phyloP scores from a whole-genome alignment of 1,139 yeast genomes.

The Pichia sp. region DNA sequence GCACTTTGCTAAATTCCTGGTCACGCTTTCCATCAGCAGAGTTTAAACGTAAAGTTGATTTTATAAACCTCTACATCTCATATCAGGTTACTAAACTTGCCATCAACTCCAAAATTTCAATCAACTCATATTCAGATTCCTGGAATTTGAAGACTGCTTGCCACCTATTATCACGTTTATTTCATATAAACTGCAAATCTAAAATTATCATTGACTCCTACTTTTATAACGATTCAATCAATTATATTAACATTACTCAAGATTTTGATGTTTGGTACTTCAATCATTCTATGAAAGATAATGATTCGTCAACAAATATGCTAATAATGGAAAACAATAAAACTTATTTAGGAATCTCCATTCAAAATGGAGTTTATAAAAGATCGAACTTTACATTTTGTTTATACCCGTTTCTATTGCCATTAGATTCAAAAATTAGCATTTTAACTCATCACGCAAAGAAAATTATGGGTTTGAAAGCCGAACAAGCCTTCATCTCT shows the following conservation, averaged over 20 bases:
- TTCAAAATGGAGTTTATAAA: conserved; percentile 19
- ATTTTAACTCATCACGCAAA: conserved; percentile 79
- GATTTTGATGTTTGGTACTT: conserved; percentile 84
- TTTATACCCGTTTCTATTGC: conserved; percentile 73
- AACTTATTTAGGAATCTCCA: conserved; percentile 31
- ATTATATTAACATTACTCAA: conserved; percentile 63
- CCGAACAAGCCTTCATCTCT: conserved; percentile 81
- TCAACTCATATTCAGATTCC: conserved; percentile 65
- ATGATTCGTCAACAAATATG: conserved; percentile 36
- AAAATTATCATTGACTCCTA: conserved; percentile 40
- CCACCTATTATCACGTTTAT: conserved; percentile 47
- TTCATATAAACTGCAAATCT: conserved; percentile 41
- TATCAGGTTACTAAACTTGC: conserved; percentile 47
- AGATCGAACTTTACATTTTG: conserved; percentile 52
- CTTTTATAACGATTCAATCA: conserved; percentile 79
- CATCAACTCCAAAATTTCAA: conserved; percentile 37
- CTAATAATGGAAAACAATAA: conserved; percentile 32
- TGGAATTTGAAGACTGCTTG: conserved; percentile 77
- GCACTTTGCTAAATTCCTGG: conserved; percentile 54
- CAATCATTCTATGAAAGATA: conserved; percentile 12
- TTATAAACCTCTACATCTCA: conserved; percentile 57
- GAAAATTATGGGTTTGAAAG: conserved; percentile 76
- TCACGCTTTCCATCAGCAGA: conserved; percentile 36
- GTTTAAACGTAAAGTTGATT: conserved; percentile 46
- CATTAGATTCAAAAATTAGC: conserved; percentile 75